Base-by-base conservation (phyloP, 768 basidiomycete species). In the Collybia nuda region DNA sequence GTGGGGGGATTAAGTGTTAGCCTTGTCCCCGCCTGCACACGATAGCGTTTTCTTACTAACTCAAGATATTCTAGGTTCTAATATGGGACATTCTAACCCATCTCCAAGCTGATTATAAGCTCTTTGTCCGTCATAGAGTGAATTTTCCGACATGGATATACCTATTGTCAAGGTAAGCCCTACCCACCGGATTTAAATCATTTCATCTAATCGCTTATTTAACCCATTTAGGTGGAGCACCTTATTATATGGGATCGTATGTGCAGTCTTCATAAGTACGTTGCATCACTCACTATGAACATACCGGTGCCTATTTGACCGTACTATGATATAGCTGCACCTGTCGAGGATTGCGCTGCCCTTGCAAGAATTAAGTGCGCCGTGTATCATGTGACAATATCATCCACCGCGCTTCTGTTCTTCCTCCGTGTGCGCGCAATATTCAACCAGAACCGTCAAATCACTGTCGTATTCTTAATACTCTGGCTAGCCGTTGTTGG, bases 351-450 rank as follows among this genome's bases (percentile, higher is more conserved):
- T 28, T 69, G 66, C 50, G 46, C 56, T 17, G 60, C 56, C 8
- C 39, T 67, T 23, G 52, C 56, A 47, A 56, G 54, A 32, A 56
- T 51, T 1, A 50, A 59, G 15, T 59, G 58, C 23, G 47, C 58
- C 17, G 55, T 56, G 19, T 67, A 58, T 38, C 56, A 59, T 23
- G 41, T 68, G 1, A 56, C 63, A 0, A 55, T 62, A 14, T 54
- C 61, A 1, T 59, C 58, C 1, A 64, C 64, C 0, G 56, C 65
- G 2, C 56, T 67, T n/a, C 62, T 72, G 3, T 67, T 72, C 51
- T 65, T 71, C 44, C 59, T 67, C 35, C 62, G 68, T 12, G 66
- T 66, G 2, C 61, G 61, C 19, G 66, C 71, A 9, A 53, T 73
- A 18, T 74, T 66, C 54, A 46, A 55, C 6, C 44, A 53, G 1